These are phyloP conservation scores for Trifolium subterraneum DNA, from an alignment of 306 rosid genomes.

Conservation along the genomic window DNA sequence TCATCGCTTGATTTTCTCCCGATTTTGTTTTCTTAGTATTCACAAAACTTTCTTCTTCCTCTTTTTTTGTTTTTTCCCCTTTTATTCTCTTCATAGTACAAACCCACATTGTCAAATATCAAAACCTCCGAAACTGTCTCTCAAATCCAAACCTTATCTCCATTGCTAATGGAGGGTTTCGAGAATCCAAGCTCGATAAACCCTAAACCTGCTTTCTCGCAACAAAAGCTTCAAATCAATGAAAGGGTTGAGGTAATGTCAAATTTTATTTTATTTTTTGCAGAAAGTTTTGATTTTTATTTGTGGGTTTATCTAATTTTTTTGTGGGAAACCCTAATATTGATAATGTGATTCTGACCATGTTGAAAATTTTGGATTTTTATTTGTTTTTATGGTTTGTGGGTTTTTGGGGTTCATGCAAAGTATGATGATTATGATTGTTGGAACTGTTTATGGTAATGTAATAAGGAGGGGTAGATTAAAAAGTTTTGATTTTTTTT, in stretches of 20 bases:
- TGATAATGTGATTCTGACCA: not conserved
- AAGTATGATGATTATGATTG: constrained; percentile 12
- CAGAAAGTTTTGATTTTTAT: not conserved
- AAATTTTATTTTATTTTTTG: not conserved
- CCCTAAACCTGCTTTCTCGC: not conserved
- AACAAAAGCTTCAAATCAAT: constrained; percentile 1
- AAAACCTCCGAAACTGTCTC: not conserved
- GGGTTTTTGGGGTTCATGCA: constrained; percentile 25
- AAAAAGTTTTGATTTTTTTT: constrained; percentile 8
- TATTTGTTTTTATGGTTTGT: not conserved
- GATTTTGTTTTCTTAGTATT: too few relatives aligned
- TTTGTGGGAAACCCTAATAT: not conserved
- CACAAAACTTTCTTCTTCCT: too few relatives aligned
- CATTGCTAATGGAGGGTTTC: not conserved
- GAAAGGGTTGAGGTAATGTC: constrained; percentile 26
- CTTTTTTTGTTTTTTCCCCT: too few relatives aligned
- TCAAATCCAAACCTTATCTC: not conserved
- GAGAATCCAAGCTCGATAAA: not conserved
- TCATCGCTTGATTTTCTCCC: too few relatives aligned
- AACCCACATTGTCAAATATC: not conserved
- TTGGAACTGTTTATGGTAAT: not conserved
- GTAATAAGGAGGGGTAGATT: not conserved
- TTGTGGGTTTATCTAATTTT: not conserved
- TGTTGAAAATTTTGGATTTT: not conserved
- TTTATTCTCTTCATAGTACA: too few relatives aligned